Evolutionary conservation across 2,329 filamentous ascomycete genomes (phyloP), one percentile per base, ranked within the genome.

Genomic region (Alternaria alternata): DNA sequence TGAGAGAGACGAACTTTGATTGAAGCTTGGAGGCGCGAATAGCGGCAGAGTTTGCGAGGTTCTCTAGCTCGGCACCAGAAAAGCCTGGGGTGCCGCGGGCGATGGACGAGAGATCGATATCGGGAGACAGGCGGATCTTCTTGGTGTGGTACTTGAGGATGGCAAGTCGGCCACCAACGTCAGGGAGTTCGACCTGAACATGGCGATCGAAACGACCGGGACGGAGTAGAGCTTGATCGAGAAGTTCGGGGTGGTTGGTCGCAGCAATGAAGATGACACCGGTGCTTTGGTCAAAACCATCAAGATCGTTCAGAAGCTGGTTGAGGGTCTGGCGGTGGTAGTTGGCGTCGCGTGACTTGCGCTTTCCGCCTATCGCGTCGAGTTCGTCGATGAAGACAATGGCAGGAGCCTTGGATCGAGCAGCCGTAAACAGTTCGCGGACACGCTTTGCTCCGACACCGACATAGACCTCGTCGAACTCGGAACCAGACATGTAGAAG

Each of bases 401-500:
- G 16, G 92, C 87, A 26, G 94, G 94, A 3, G 93, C 89, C 82
- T 98, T 97, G 65, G 85, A 79, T 68, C 93, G 92, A 66, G 94
- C 94, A 57, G 91, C 88, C 46, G 85, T 82, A 78, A 97, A 96
- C n/a, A 97, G 86, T 64, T 97, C 95, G 60, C 95, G 92, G 49
- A 99, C 94, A 74, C 95, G 91, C 84, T 99, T 97, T 46, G 93
- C 93, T 75, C 94, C 93, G 54, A 99, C 95, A 75, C 95, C 95
- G 36, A 99, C 96, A 74, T 97, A 99, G 53, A 99, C 91, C 80
- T 99, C 95, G 74, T 99, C 95, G 75, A 99, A 99, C 78, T 99
- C 95, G 59, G 93, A 96, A 51, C 95, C 95, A 74, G 95, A 99
- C 94, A 99, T 98, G 86, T 97, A 99, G 85, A 98, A 99, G 85